Conservation (phyloP, 805 yeast genomes). For the Nakazawaea anatomiae region DNA sequence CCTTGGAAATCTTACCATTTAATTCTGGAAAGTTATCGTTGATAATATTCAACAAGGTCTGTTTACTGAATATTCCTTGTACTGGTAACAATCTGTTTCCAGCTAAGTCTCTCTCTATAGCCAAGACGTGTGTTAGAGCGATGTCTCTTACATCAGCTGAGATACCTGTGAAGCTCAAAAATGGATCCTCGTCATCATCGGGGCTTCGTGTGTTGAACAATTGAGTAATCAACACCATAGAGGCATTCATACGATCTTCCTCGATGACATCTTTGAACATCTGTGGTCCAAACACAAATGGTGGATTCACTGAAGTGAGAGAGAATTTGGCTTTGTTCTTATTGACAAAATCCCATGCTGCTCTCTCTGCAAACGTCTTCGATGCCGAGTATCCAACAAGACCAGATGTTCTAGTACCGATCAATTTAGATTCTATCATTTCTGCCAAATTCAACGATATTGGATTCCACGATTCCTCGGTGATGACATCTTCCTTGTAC, state of each 20-base stretch:
- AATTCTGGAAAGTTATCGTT: slow-evolving; percentile 35
- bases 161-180: neutral
- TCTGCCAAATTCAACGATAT: slow-evolving; percentile 26
- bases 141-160: slow-evolving; percentile 40
- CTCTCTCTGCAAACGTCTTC: slow-evolving; percentile 50
- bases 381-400: slow-evolving; percentile 30
- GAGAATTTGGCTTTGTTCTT: slow-evolving; percentile 30
- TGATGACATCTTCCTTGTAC: slow-evolving; percentile 8
- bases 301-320: slow-evolving; percentile 36
- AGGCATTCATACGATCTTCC: slow-evolving; percentile 28
- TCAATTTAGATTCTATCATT: slow-evolving; percentile 14
- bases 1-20: slow-evolving; percentile 38
- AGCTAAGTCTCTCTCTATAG: slow-evolving; percentile 16
- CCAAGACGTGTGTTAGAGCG: slow-evolving; percentile 33
- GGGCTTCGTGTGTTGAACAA: slow-evolving; percentile 16
- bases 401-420: slow-evolving; percentile 5
- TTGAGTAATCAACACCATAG: slow-evolving; percentile 25
- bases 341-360: slow-evolving; percentile 47
- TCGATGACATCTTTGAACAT: slow-evolving; percentile 28
- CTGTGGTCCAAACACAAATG: slow-evolving; percentile 48
- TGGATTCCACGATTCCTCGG: slow-evolving; percentile 32
- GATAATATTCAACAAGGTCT: slow-evolving; percentile 23
- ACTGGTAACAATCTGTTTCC: slow-evolving; percentile 27
- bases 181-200: slow-evolving; percentile 12
- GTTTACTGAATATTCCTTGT: slow-evolving; percentile 18